Conservation (phyloP, 78 protist species). For the Isochrysis galbana region DNA sequence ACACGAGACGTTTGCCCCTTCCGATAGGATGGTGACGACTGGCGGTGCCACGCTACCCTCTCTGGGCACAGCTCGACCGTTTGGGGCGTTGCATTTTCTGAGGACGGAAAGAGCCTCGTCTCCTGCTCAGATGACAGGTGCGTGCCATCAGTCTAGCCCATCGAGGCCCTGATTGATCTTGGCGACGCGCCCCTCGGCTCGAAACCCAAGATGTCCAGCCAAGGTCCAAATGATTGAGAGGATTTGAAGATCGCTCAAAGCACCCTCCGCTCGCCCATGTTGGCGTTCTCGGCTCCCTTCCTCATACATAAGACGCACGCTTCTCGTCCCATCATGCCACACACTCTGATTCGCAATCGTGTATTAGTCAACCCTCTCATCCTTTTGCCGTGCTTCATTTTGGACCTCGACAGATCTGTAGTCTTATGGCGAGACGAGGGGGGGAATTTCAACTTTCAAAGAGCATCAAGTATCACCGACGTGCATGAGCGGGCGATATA, state of each 20-base stretch:
- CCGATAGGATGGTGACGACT: constrained; percentile 87
- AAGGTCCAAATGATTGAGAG: background rate
- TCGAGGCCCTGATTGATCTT: no score
- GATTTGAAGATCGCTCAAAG: background rate
- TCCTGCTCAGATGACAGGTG: background rate
- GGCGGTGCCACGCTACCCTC: constrained; percentile 78
- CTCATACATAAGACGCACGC: no score
- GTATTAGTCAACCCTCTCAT: no score
- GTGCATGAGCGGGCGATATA: constrained; percentile 68
- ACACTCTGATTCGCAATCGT: no score
- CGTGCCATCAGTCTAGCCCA: no score
- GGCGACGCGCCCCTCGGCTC: no score
- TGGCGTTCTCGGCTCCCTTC: no score
- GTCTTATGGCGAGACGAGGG: background rate
- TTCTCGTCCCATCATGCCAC: no score
- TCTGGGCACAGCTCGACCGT: constrained; percentile 88
- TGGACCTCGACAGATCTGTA: no score
- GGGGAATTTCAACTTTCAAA: background rate
- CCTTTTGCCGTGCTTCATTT: no score
- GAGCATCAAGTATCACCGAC: background rate
- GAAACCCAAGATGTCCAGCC: background rate
- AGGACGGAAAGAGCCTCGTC: constrained; percentile 54
- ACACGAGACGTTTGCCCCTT: no score
- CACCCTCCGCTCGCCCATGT: background rate
- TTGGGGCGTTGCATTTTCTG: constrained; percentile 71